Evolutionary conservation across 768 basidiomycete species (phyloP).

Genomic region (Cystobasidium tubakii): DNA sequence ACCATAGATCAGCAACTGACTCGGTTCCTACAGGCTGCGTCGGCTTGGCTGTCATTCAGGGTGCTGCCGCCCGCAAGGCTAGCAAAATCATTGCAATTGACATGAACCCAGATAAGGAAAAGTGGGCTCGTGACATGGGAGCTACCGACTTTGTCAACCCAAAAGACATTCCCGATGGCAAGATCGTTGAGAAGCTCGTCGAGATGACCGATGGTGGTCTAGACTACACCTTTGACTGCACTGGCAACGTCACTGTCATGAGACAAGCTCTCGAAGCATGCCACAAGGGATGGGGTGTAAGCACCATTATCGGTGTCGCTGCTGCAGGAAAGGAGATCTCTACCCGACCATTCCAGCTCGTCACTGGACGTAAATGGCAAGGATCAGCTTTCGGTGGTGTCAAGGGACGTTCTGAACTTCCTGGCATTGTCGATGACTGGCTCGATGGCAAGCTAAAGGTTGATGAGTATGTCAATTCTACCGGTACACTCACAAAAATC

Average conservation of each 20-base stretch:
- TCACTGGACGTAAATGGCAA: slow-evolving; percentile 89
- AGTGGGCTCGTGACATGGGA: slow-evolving; percentile 86
- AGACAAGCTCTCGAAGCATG: slow-evolving; percentile 84
- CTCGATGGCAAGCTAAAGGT: slow-evolving; percentile 71
- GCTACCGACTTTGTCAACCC: slow-evolving; percentile 94
- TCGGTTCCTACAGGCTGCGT: slow-evolving; percentile 61
- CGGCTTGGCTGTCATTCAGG: slow-evolving; percentile 84
- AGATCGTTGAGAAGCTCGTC: slow-evolving; percentile 80
- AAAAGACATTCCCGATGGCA: slow-evolving; percentile 63
- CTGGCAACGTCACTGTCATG: slow-evolving; percentile 64
- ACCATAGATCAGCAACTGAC: neutral
- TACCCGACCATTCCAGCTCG: slow-evolving; percentile 71
- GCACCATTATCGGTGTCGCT: slow-evolving; percentile 80
- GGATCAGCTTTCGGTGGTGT: slow-evolving; percentile 95
- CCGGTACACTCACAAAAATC: slow-evolving; percentile 85
- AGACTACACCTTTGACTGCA: slow-evolving; percentile 95
- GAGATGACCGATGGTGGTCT: slow-evolving; percentile 93
- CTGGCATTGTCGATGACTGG: slow-evolving; percentile 59
- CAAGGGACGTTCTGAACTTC: slow-evolving; percentile 53
- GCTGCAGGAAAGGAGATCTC: slow-evolving; percentile 93
- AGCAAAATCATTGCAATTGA: slow-evolving; percentile 88
- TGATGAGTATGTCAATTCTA: slow-evolving; percentile 92
- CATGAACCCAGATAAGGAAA: slow-evolving; percentile 74
- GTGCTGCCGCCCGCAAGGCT: slow-evolving; percentile 69
- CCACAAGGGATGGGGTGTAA: slow-evolving; percentile 98